Evolutionary conservation across 1,284 basidiomycete genomes (phyloP).

Genomic region (Sanghuangporus baumii): DNA sequence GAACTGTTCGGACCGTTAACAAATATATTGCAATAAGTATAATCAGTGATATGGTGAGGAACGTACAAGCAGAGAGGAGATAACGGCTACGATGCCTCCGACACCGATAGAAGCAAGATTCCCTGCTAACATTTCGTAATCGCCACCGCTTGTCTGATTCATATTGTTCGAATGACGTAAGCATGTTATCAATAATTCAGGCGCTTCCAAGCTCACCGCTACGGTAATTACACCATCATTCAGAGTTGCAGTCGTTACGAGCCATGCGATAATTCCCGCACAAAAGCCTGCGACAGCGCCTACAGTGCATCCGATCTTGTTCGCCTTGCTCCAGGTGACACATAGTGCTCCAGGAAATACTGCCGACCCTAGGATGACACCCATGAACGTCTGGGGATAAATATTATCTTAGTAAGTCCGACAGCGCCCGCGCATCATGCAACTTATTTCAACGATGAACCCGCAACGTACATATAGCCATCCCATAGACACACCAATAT

Average conservation of each 20-base stretch:
- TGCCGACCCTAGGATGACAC: constrained; percentile 77
- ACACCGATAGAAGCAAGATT: constrained; percentile 83
- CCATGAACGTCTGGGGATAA: constrained; percentile 64
- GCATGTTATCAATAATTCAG: neutral
- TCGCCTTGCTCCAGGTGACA: constrained; percentile 80
- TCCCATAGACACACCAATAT: constrained; percentile 86
- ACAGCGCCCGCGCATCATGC: neutral
- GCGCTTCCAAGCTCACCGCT: constrained; percentile 35
- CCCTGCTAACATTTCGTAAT: constrained; percentile 82
- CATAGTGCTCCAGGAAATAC: constrained; percentile 84
- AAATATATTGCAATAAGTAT: neutral
- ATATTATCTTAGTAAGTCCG: constrained; percentile 1
- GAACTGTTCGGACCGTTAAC: constrained; percentile 37
- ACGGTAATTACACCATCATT: constrained; percentile 74
- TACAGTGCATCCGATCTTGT: constrained; percentile 71
- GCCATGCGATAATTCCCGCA: constrained; percentile 74
- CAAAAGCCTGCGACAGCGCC: constrained; percentile 70
- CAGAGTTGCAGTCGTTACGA: constrained; percentile 72
- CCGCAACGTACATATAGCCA: constrained; percentile 66
- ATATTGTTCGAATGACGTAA: constrained; percentile 26
- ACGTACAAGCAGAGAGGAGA: constrained; percentile 56
- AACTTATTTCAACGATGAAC: neutral
- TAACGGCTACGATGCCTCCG: constrained; percentile 71
- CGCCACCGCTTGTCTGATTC: constrained; percentile 37
- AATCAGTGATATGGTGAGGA: neutral